These are phyloP conservation scores for Neonectria ditissima DNA, from an alignment of 2,329 filamentous ascomycete genomes.

Conservation along the genomic window DNA sequence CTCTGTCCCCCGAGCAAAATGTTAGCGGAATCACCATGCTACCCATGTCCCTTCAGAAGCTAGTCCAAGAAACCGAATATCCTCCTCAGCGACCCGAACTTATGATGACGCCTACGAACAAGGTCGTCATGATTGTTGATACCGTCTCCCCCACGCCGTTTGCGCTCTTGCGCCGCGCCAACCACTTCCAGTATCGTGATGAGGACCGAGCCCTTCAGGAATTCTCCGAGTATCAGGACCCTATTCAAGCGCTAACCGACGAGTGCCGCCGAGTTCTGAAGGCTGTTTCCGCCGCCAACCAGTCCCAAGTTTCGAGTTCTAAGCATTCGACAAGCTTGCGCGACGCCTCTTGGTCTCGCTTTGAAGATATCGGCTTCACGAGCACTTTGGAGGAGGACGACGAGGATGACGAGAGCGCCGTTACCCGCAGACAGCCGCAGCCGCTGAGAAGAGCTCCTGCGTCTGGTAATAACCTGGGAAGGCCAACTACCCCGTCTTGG, in stretches of 20 bases:
- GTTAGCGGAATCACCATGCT: conserved; percentile 85
- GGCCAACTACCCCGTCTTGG: conserved; percentile 97
- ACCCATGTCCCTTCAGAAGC: conserved; percentile 89
- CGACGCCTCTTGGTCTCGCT: conserved; percentile 95
- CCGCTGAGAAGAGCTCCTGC: conserved; percentile 74
- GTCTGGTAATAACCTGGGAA: conserved; percentile 76
- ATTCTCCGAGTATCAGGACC: conserved; percentile 91
- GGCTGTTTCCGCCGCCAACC: conserved; percentile 88
- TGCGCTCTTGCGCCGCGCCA: conserved; percentile 86
- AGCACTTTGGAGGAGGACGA: conserved; percentile 79
- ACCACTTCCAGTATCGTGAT: conserved; percentile 95
- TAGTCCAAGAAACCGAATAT: conserved; percentile 93
- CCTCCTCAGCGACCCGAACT: conserved; percentile 83
- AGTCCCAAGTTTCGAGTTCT: conserved; percentile 79
- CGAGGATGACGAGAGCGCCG: conserved; percentile 68
- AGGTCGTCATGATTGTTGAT: conserved; percentile 97
- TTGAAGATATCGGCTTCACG: conserved; percentile 93
- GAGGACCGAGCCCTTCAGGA: conserved; percentile 85
- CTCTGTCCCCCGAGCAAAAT: conserved; percentile 83
- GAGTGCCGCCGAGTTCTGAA: conserved; percentile 92
- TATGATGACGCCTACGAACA: conserved; percentile 83
- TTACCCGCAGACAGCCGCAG: conserved; percentile 53
- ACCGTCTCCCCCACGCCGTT: conserved; percentile 95
- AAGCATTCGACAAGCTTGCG: conserved; percentile 79
- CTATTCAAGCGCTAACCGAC: conserved; percentile 87